phyloP scores from a whole-genome alignment of 73 alveolate genomes.

The Breviolum minutum region DNA sequence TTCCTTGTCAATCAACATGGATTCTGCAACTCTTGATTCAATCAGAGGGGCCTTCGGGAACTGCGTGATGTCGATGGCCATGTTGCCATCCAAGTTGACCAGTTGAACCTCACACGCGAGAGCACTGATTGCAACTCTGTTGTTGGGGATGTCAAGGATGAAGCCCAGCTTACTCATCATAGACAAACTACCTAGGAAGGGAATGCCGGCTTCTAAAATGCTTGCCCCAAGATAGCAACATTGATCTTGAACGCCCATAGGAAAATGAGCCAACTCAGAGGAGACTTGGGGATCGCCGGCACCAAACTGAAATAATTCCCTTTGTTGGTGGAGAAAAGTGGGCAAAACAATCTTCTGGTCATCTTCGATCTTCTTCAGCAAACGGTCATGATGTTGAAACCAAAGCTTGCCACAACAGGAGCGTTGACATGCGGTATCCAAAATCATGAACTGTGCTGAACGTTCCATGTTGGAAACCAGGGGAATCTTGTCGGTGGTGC shows the following conservation, averaged over 20 bases:
- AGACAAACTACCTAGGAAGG: neutral
- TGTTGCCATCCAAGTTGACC: neutral
- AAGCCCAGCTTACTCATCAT: neutral
- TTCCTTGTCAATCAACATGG: neutral
- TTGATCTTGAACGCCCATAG: neutral
- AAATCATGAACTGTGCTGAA: neutral
- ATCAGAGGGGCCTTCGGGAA: neutral
- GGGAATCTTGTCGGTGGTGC: neutral
- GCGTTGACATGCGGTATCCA: neutral
- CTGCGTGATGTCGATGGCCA: neutral
- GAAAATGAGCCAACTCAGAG: neutral
- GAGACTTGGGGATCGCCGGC: conserved; percentile 11
- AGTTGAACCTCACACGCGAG: neutral
- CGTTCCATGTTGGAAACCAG: too few relatives aligned
- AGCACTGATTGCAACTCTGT: neutral
- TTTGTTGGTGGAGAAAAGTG: too few relatives aligned
- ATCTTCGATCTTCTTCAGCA: neutral
- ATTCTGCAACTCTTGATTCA: neutral
- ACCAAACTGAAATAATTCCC: neutral
- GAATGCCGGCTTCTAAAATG: neutral
- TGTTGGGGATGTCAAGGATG: neutral
- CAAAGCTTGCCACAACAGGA: neutral
- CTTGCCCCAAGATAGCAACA: neutral
- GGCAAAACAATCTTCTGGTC: too few relatives aligned
- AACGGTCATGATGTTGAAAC: neutral